Base-by-base conservation (phyloP, 2,329 filamentous ascomycete genomes). In the Cytospora mali region DNA sequence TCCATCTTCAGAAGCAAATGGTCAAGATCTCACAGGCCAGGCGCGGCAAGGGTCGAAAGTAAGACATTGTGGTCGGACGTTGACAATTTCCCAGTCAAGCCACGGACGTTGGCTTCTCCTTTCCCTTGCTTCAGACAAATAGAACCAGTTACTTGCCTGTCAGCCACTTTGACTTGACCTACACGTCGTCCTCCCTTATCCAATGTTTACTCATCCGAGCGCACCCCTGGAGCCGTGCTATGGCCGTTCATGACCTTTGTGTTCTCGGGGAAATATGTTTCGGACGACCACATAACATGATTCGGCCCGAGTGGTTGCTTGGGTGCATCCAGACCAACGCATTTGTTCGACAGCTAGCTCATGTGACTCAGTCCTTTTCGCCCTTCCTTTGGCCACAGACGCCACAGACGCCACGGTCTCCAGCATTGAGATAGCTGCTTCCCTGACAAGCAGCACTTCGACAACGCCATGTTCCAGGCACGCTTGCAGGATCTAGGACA, bases 401-500 rank as follows among this genome's bases (percentile, higher is more conserved):
- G 4, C 90, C 89, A 72, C 91, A 94, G 0, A 87, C 72, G 7
- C 87, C 88, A 66, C 81, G 86, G 72, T 93, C 90, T 1, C 82
- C 85, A 13, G 88, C 81, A 70, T 93, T 94, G 58, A 88, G 70
- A 71, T 92, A 94, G 23, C 69, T 64, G 52, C 80, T 84, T 14
- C 75, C 79, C 64, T 75, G 75, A 71, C 91, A 94, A 2, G 75
- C 67, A 4, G 73, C 70, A 66, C 81, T 84, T 50, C 71, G 73
- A 71, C 91, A 94, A 54, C 75, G 75, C 91, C 91, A 94, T n/a
- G 83, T 75, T 21, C 79, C 75, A 0, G 81, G 75, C 51, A 88
- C 79, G 55, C 81, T 80, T 0, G 75, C 70, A 0, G 80, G 75
- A 51, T 84, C 79, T 2, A 94, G 75, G 1, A 93, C 90, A 67